Evolutionary conservation across 2,329 filamentous ascomycete genomes (phyloP).

Genomic region (Xylaria polymorpha): DNA sequence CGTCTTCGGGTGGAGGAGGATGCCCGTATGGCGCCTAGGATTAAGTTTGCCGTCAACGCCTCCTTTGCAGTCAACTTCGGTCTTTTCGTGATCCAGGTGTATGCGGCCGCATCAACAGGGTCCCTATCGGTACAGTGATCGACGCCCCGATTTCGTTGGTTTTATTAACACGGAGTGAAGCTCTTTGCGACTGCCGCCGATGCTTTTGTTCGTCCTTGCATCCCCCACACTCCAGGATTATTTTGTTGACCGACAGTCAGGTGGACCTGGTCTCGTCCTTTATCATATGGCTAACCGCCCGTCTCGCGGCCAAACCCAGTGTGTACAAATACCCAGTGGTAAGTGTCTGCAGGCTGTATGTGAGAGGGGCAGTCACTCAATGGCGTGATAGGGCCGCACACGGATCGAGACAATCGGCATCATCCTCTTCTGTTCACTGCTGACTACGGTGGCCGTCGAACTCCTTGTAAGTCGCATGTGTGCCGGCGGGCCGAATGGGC

Average conservation of each 20-base stretch:
- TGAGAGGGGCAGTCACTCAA: conserved; percentile 20
- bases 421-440: conserved; percentile 73
- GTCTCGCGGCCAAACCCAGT: conserved; percentile 68
- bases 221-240: conserved; percentile 35
- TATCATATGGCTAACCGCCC: conserved; percentile 71
- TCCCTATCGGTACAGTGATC: conserved; percentile 61
- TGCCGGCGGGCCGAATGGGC: conserved; percentile 3
- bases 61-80: conserved; percentile 64
- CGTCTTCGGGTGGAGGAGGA: conserved; percentile 62
- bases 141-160: conserved; percentile 33
- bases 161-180: conserved; percentile 45
- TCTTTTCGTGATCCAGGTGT: conserved; percentile 66
- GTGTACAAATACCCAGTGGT: conserved; percentile 71
- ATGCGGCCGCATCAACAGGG: conserved; percentile 67
- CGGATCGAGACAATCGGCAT: conserved; percentile 73
- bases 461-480: conserved; percentile 60
- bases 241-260: conserved; percentile 46
- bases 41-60: conserved; percentile 65
- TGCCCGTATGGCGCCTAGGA: conserved; percentile 61
- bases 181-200: conserved; percentile 74
- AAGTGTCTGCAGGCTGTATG: conserved; percentile 41
- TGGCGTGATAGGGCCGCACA: conserved; percentile 60
- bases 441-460: conserved; percentile 74
- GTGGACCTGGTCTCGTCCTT: conserved; percentile 73
- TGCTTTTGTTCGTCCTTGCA: conserved; percentile 62